Base-by-base conservation (phyloP, 2,329 filamentous ascomycete species). In the Cercospora zeina region DNA sequence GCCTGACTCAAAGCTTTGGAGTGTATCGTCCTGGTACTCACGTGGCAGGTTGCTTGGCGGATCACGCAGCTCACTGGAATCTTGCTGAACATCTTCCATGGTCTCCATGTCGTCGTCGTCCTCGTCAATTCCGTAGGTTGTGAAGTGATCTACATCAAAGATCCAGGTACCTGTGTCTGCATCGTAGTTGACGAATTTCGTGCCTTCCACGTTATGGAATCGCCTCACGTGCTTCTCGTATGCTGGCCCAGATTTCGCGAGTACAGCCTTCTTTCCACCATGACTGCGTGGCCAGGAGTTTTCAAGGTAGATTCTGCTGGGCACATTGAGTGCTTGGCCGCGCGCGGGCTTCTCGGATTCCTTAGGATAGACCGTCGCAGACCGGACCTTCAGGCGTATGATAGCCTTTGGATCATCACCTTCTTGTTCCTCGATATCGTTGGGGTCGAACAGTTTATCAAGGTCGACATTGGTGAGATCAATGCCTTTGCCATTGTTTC, bases 61-160 rank as follows among this genome's bases (percentile, higher is more conserved):
- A 13, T 75, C 74, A 64, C 76, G 78, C 14, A 80, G 69, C 8
- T 71, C 71, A 34, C 67, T 73, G 14, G 67, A 77, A 64, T 82
- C 80, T 49, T 90, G 88, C 27, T 91, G 88, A 51, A 67, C 55
- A 34, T 67, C 63, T 13, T 59, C 63, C 30, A 90, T 88, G 49
- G 64, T 61, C 19, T 70, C 68, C 6, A 61, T 66, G 31, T 92
- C 90, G 42, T 90, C 82, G 31, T 82, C 79, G 45, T 78, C 78
- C 42, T 90, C 91, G 66, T 93, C 89, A 58, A 97, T 82, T 42
- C 90, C 93, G 73, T 99, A 99, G 1, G 92, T 96, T 1, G 93
- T 97, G 76, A 96, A 99, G 76, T 99, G 95, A 71, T 93, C 87
- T n/a, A 99, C 95, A 9, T 82, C 87, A 79, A 99, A 99, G 13